Evolutionary conservation across 495 filamentous ascomycete species (phyloP), one percentile per base, ranked within the genome.

Genomic region (Eremomyces bilateralis): DNA sequence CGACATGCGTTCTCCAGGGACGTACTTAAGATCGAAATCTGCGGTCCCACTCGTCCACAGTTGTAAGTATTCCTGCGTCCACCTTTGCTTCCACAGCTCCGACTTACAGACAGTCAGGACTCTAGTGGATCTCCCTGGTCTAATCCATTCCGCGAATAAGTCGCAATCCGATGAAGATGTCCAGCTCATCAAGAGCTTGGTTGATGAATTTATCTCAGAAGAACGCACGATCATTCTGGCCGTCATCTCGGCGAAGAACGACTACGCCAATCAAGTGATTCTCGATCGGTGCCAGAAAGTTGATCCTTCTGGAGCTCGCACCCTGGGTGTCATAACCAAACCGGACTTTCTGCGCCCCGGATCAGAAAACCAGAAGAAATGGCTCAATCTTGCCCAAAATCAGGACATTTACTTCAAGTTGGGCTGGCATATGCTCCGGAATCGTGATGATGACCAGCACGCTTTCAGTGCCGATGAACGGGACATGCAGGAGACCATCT

Each of bases 171-270:
- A 33, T 4, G 24, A 32, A n/a, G 41, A 40, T 34, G 29, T 45
- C 11, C 3, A 25, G 0, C 20, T 38, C 10, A 35, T 36, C 4
- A 12, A 20, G 10, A 20, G 29, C 8, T 20, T 45, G 11, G 39
- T 45, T 27, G 20, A 28, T 11, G 17, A 21, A 3, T 45, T 41
- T 19, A 39, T 45, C 37, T 11, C 19, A 18, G 22, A 45, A 21
- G 0, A 52, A 0, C 53, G 70, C 2, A 69, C 59, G 42, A 71
- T 80, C 33, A 71, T 78, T 24, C 56, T 80, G 0, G 69, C 71
- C 0, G 67, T 80, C 0, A 55, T 80, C 0, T 58, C 54, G 3
- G 69, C 67, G 0, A 59, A 57, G 11, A 54, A 51, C 17, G 60
- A 71, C 35, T 56, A 57, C 21, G 50, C 59, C 4, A 58, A 59